Evolutionary conservation across 371 early-diverging fungal species (phyloP), one percentile per base, ranked within the genome.

Genomic region (Saksenaea vasiformis): DNA sequence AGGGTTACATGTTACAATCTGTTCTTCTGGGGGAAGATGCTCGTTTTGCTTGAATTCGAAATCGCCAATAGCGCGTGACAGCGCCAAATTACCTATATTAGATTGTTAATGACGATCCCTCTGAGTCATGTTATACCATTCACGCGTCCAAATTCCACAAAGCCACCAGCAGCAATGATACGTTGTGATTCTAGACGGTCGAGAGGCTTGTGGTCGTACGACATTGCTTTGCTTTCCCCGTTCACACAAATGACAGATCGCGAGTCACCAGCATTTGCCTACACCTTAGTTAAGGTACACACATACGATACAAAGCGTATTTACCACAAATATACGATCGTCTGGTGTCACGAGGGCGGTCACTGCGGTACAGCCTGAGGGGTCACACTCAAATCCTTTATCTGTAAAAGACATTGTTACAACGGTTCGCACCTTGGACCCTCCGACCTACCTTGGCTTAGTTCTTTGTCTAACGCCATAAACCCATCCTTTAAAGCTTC

Each of bases 351-450:
- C 57, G 3, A 81, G 62, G 0, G 73, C 77, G 1, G 78, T 70
- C 15, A 98, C 95, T 43, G 99, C 95, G 11, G 99, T 98, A 83
- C 97, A 96, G 34, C 99, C 99, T 19, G 97, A 92, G 24, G 94
- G 87, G 64, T 96, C 95, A 62, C 83, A 73, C 13, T 76, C 80
- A 66, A 87, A 88, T 28, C 83, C 85, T 14, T 87, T 80, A 70
- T 93, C 93, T 93, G 65, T n/a, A 39, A 39, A 14, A 39, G 39
- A 39, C 39, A 14, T 2, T 3, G 11, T 39, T 39, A 39, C 39
- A 39, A 39, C 39, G 11, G 2, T 39, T 39, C 39, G 3, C n/a
- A 39, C 11, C 15, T 28, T 36, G 31, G 31, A 19, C 19, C 19
- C n/a, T n/a, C n/a, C 7, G 37, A 8, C 9, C 53, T 83, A 92